phyloP scores from a whole-genome alignment of 257 asterid genomes.

The Jacaranda mimosifolia region DNA sequence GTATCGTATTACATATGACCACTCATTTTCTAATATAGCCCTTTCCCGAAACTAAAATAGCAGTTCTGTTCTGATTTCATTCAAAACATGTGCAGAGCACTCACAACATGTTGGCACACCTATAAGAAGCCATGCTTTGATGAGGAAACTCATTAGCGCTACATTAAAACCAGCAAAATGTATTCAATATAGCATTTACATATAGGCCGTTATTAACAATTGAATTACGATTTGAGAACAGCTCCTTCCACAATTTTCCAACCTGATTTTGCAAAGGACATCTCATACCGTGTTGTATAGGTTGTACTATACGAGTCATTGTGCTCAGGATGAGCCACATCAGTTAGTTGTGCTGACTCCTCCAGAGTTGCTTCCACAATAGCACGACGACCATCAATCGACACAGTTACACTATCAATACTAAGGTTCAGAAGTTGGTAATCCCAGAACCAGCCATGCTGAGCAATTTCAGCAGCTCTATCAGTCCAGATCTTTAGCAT shows the following conservation, averaged over 20 bases:
- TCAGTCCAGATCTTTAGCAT: constrained; percentile 95
- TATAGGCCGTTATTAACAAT: constrained; percentile 29
- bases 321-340: constrained; percentile 73
- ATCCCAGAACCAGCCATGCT: constrained; percentile 95
- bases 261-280: constrained; percentile 67
- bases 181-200: constrained; percentile 44
- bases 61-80: too few relatives aligned
- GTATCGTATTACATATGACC: too few relatives aligned
- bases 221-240: constrained; percentile 70
- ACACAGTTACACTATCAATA: constrained; percentile 88
- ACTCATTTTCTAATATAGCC: too few relatives aligned
- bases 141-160: neutral
- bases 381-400: constrained; percentile 89
- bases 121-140: neutral
- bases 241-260: constrained; percentile 99
- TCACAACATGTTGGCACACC: neutral
- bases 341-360: constrained; percentile 88
- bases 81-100: neutral
- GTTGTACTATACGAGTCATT: constrained; percentile 73
- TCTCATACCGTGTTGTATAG: constrained; percentile 88
- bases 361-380: constrained; percentile 91
- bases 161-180: constrained; percentile 23
- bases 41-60: too few relatives aligned
- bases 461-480: constrained; percentile 77
- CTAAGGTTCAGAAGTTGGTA: constrained; percentile 72